A percentile compares a stretch with the other conserved stretches of the same genome.
Evolutionary conservation across 495 filamentous ascomycete species (phyloP).

Genomic region (Thermochaetoides thermophila): DNA sequence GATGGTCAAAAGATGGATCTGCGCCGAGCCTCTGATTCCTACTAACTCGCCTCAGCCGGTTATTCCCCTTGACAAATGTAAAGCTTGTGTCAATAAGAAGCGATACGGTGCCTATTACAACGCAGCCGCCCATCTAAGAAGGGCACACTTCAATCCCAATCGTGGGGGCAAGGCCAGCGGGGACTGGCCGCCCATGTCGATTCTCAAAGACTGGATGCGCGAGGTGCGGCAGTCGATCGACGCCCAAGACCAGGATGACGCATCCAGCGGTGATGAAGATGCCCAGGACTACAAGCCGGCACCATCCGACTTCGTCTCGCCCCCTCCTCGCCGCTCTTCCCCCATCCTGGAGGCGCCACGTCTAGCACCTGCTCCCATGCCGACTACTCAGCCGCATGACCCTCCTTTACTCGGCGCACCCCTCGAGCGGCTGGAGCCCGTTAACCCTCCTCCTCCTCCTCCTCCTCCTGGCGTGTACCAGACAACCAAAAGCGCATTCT

Average conservation of each 20-base stretch:
- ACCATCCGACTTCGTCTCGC: slow-evolving; percentile 25
- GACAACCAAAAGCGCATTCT: slow-evolving; percentile 18
- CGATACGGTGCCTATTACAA: slow-evolving; percentile 98
- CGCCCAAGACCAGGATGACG: slow-evolving; percentile 31
- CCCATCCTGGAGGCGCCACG: slow-evolving; percentile 25
- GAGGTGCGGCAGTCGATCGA: slow-evolving; percentile 45
- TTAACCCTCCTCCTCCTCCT: slow-evolving; percentile 7
- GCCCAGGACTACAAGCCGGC: slow-evolving; percentile 23
- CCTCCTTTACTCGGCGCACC: slow-evolving; percentile 17
- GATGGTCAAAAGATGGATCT: slow-evolving; percentile 68
- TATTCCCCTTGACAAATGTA: slow-evolving; percentile 69
- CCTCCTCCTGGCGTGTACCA: background rate
- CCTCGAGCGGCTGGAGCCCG: slow-evolving; percentile 9
- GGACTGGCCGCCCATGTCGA: slow-evolving; percentile 72
- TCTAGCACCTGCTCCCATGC: slow-evolving; percentile 30
- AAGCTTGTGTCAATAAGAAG: slow-evolving; percentile 60
- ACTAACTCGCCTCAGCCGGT: slow-evolving; percentile 37
- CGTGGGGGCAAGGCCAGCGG: slow-evolving; percentile 79
- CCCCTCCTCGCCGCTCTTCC: slow-evolving; percentile 24
- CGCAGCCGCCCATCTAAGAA: slow-evolving; percentile 78
- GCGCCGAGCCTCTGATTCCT: slow-evolving; percentile 32
- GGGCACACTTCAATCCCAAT: slow-evolving; percentile 70
- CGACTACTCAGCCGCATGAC: slow-evolving; percentile 30
- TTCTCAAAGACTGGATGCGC: slow-evolving; percentile 72
- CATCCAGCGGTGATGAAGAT: slow-evolving; percentile 32